Percentiles rank a stretch among this genome's conserved stretches.
Conservation (phyloP, 23 red algal genomes). For the Gracilariopsis chorda region DNA sequence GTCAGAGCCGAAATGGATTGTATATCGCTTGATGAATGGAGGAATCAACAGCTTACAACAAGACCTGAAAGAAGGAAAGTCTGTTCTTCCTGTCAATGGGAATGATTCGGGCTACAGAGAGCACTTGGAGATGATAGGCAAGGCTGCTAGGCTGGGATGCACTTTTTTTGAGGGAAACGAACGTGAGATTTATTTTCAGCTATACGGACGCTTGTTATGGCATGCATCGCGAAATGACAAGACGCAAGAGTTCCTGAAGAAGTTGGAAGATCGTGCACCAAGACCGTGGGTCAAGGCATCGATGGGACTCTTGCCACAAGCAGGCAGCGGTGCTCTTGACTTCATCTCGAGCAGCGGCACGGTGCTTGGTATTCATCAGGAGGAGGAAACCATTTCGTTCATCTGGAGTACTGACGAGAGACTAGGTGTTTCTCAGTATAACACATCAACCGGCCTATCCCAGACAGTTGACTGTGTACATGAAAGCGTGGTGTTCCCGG, state of each 20-base stretch:
- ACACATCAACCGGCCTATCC: background rate
- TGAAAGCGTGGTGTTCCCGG: background rate
- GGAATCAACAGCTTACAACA: background rate
- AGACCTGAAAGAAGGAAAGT: background rate
- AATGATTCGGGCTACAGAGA: background rate
- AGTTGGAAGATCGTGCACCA: background rate
- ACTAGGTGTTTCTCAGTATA: background rate
- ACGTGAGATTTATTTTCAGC: background rate
- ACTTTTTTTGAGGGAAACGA: background rate
- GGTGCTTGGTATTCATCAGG: background rate
- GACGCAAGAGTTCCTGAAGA: background rate
- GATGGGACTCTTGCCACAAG: background rate
- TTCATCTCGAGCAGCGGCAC: background rate
- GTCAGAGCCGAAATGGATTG: background rate
- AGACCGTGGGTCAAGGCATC: background rate
- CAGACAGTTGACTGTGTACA: background rate
- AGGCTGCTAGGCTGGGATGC: background rate
- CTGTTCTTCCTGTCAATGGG: background rate
- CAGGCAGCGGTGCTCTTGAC: background rate
- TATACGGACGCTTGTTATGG: slow-evolving; percentile 4
- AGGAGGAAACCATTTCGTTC: background rate
- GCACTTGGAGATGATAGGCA: background rate
- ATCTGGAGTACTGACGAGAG: background rate
- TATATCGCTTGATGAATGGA: background rate
- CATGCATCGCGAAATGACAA: background rate